These are phyloP conservation scores for Rehmannia glutinosa DNA, from an alignment of 257 asterid species.

Conservation along the genomic window DNA sequence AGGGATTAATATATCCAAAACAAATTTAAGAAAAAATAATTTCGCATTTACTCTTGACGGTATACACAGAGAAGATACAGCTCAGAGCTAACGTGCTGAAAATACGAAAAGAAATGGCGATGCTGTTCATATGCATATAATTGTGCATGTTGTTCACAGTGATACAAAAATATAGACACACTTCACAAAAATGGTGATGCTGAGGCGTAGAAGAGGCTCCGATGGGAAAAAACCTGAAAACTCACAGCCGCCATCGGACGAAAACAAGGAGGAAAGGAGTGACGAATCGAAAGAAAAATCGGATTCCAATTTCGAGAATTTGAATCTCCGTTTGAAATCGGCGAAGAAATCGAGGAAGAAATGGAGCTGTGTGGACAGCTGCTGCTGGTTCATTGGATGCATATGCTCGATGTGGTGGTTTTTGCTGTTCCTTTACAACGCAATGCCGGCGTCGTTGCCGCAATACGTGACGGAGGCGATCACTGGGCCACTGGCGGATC, in stretches of 20 bases:
- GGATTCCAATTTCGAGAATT: constrained; percentile 1
- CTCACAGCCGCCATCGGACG: constrained; percentile 18
- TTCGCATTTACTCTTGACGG: background rate
- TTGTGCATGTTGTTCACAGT: constrained; percentile 18
- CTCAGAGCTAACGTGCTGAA: background rate
- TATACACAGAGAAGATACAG: background rate
- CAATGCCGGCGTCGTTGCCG: constrained; percentile 80
- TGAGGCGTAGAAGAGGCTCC: constrained; percentile 37
- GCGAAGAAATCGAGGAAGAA: constrained; percentile 26
- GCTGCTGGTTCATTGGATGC: constrained; percentile 85
- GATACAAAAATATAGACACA: background rate
- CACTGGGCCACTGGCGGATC: constrained; percentile 76
- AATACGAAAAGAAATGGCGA: background rate
- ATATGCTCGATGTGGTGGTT: constrained; percentile 85
- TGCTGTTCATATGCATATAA: background rate
- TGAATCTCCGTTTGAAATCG: constrained; percentile 14
- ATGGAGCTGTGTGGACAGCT: constrained; percentile 67
- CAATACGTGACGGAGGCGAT: constrained; percentile 83
- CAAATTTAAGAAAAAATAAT: background rate
- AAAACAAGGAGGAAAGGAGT: constrained; percentile 14
- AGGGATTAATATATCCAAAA: background rate
- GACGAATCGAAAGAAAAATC: constrained; percentile 18
- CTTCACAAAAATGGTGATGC: constrained; percentile 12
- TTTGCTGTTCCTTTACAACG: constrained; percentile 56
- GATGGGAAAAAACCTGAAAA: constrained; percentile 22